Evolutionary conservation across 2,329 filamentous ascomycete genomes (phyloP), one percentile per base, ranked within the genome.

Genomic region (Magnaporthiopsis poae): DNA sequence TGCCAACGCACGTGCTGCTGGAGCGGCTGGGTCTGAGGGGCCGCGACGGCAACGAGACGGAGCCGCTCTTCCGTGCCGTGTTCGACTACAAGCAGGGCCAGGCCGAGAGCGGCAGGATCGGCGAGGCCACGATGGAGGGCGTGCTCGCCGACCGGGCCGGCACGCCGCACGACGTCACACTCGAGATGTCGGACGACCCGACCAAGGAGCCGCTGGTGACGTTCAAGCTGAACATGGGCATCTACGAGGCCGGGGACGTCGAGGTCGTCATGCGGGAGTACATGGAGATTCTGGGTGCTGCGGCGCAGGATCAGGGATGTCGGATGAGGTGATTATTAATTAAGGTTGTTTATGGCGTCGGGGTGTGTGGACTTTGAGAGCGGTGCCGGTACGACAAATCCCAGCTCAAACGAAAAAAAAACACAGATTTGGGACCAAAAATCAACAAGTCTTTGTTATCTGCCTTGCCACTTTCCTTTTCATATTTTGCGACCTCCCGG

Each of bases 11-110:
- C 61, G 11, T 39, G 61, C 29, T 62, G 29, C 31, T 31, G 5
- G 4, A 33, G 9, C 11, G 27, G 29, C 61, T 62, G 27, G 33
- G 21, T 3, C 61, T 27, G 27, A 27, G 27, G 27, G 27, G 27
- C 27, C 27, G 27, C 27, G 27, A 21, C 11, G 29, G 31, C 61
- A 25, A 13, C 21, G 31, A 27, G 27, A 27, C 5, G 18, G 21
- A 33, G 31, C 61, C 61, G 9, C 61, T 62, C 11, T 62, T 62
- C 61, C 61, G 25, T 13, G 61, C 61, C 61, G 33, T 62, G 31
- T 62, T 62, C 27, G 61, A 62, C 15, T 62, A 62, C 31, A 33
- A 36, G 31, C 31, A 35, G 29, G 61, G 61, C 61, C 31, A 33
- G 33, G 21, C 61, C 13, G 61, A 62, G 8, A 25, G 31, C 25